These are phyloP conservation scores for Arctium minus DNA, from an alignment of 129 eudicot species.

Conservation along the genomic window DNA sequence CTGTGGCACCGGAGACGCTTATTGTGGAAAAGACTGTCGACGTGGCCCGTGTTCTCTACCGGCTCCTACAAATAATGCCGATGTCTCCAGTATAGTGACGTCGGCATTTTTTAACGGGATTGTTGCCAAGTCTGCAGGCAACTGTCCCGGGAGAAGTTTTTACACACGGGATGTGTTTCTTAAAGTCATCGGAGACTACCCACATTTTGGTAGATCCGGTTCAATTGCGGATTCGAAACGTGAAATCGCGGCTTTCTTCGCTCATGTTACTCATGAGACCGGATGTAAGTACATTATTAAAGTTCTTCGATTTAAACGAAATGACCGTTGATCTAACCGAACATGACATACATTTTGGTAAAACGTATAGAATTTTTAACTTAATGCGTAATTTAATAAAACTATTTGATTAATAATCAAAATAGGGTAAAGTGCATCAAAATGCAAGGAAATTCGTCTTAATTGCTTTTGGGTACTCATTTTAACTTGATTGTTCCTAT, in stretches of 20 bases:
- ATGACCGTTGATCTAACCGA: not conserved
- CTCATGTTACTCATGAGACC: not conserved
- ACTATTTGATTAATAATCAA: not conserved
- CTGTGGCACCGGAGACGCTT: not conserved
- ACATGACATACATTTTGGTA: not conserved
- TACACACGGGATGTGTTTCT: constrained; percentile 8
- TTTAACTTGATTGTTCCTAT: not conserved
- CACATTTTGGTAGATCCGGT: constrained; percentile 3
- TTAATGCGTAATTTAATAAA: not conserved
- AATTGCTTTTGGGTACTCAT: not conserved
- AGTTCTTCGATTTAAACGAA: not conserved
- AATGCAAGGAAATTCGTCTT: not conserved
- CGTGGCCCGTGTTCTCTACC: not conserved
- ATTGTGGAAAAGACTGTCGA: not conserved
- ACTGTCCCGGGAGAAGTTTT: not conserved
- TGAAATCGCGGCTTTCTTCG: constrained; percentile 11
- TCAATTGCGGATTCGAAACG: not conserved
- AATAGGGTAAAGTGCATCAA: not conserved
- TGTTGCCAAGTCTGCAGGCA: not conserved
- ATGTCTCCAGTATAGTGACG: not conserved
- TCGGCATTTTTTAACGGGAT: not conserved
- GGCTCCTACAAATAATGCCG: not conserved
- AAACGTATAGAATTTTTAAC: not conserved
- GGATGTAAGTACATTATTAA: not conserved
- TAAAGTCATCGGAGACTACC: not conserved